Conservation (phyloP, 2,329 filamentous ascomycete genomes). For the Aureobasidium subglaciale region DNA sequence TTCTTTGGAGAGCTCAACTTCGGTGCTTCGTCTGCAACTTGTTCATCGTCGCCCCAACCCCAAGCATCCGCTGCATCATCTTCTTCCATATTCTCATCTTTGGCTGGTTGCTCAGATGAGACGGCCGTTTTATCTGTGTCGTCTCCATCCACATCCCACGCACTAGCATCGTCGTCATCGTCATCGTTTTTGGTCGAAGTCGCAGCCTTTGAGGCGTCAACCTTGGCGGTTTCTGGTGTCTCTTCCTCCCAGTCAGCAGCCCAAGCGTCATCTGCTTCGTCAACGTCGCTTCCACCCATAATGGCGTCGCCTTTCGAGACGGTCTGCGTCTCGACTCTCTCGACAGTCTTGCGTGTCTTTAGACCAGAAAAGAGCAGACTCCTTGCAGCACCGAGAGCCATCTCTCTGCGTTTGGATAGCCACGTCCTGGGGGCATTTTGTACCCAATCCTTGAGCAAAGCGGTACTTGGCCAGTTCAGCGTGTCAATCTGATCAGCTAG, state of each 20-base stretch:
- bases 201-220: neutral
- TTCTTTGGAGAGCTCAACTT: constrained; percentile 18
- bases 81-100: constrained; percentile 20
- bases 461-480: constrained; percentile 53
- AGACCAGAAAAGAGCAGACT: constrained; percentile 61
- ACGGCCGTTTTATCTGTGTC: constrained; percentile 27
- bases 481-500: constrained; percentile 59
- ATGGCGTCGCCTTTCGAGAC: constrained; percentile 63
- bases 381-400: constrained; percentile 67
- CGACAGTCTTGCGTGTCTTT: constrained; percentile 63
- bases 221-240: constrained; percentile 25
- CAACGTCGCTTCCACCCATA: constrained; percentile 46
- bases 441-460: constrained; percentile 69
- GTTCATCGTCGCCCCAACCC: constrained; percentile 72
- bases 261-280: constrained; percentile 54
- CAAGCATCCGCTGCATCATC: constrained; percentile 57
- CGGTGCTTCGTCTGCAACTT: constrained; percentile 19
- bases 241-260: constrained; percentile 68
- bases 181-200: constrained; percentile 26
- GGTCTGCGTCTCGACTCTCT: constrained; percentile 77
- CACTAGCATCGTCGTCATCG: constrained; percentile 43
- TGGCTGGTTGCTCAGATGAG: neutral
- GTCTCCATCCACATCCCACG: constrained; percentile 41
- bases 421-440: constrained; percentile 73
- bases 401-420: constrained; percentile 77